Evolutionary conservation across 2,329 filamentous ascomycete genomes (phyloP).

Genomic region (Hawksworthiomyces lignivorus): DNA sequence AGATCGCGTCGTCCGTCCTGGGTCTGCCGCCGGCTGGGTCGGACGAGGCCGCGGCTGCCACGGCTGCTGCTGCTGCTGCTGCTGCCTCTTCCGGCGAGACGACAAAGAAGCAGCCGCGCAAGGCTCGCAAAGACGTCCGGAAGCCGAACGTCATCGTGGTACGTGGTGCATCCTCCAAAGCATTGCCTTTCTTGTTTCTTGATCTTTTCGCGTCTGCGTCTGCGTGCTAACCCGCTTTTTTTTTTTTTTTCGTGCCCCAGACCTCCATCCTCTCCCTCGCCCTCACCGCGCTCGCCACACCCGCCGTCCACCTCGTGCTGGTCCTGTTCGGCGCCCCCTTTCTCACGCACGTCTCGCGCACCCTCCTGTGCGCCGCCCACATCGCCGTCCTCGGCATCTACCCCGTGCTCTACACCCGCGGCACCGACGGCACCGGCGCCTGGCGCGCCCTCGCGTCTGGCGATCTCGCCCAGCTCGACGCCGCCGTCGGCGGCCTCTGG

Average conservation of each 20-base stretch:
- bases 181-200: conserved; percentile 1
- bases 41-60: conserved; percentile 24
- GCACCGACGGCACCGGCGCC: conserved; percentile 55
- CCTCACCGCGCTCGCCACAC: conserved; percentile 63
- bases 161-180: too few species aligned
- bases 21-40: conserved; percentile 55
- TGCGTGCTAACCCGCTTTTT: too few species aligned
- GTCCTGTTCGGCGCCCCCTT: conserved; percentile 89
- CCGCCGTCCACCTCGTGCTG: conserved; percentile 54
- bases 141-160: conserved; percentile 40
- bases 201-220: conserved; percentile 2
- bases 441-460: conserved; percentile 63
- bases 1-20: conserved; percentile 45
- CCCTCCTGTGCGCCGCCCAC: conserved; percentile 72
- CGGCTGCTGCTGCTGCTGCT: too few species aligned
- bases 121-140: conserved; percentile 33
- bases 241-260: conserved; percentile 24
- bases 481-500: conserved; percentile 73
- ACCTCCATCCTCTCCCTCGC: conserved; percentile 38
- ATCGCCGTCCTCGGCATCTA: conserved; percentile 71
- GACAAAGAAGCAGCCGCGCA: conserved; percentile 35
- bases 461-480: conserved; percentile 57
- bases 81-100: conserved; percentile 46
- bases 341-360: conserved; percentile 71
- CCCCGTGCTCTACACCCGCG: conserved; percentile 79